These are phyloP conservation scores for Pinguiococcus pyrenoidosus DNA, from an alignment of 108 stramenopile species.

Conservation along the genomic window DNA sequence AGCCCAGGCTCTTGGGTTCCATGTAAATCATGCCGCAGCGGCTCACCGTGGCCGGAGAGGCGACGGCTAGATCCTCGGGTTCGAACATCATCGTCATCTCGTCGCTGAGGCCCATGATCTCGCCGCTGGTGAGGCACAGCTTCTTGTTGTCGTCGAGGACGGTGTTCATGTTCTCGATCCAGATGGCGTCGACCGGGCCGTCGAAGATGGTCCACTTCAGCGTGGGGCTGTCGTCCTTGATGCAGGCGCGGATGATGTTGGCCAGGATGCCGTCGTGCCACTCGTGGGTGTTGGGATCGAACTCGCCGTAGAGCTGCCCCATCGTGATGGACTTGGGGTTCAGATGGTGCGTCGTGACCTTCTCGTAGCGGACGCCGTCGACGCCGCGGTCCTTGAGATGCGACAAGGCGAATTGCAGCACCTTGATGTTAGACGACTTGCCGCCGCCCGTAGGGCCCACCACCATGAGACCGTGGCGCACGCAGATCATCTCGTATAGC, in stretches of 20 bases:
- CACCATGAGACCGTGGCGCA: conserved; percentile 47
- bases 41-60: conserved; percentile 45
- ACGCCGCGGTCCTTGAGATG: conserved; percentile 22
- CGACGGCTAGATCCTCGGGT: conserved; percentile 43
- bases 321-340: conserved; percentile 54
- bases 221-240: conserved; percentile 25
- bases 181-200: conserved; percentile 50
- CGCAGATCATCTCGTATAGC: conserved; percentile 50
- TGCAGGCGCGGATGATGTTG: conserved; percentile 30
- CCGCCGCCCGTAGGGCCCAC: conserved; percentile 51
- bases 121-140: conserved; percentile 46
- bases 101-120: conserved; percentile 42
- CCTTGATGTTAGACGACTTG: conserved; percentile 31
- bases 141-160: conserved; percentile 43
- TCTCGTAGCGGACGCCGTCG: conserved; percentile 32
- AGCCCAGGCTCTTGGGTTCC: conserved; percentile 43
- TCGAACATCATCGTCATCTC: conserved; percentile 58
- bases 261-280: conserved; percentile 49
- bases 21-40: conserved; percentile 54
- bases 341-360: conserved; percentile 24
- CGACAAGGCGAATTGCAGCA: conserved; percentile 27
- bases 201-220: conserved; percentile 49
- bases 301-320: conserved; percentile 51
- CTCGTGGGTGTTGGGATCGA: conserved; percentile 47
- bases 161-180: conserved; percentile 62